Evolutionary conservation across 306 rosid genomes (phyloP), one percentile per base, ranked within the genome.

Genomic region (Bauhinia variegata): DNA sequence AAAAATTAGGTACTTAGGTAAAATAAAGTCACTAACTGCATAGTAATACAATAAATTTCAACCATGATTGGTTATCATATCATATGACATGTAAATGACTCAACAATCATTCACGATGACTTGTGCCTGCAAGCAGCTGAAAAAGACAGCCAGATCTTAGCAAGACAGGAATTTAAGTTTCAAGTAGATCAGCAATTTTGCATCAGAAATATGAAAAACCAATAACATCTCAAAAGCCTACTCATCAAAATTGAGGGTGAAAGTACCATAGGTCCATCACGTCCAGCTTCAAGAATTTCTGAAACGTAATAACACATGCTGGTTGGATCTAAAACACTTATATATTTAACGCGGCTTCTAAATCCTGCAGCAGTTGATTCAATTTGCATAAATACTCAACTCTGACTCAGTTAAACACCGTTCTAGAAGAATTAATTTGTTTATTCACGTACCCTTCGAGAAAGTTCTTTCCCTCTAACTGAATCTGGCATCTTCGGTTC

Each of bases 271-370:
- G 99, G 99, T 71, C 78, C 79, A 13, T 82, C 84, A 19, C 78
- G 85, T 75, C 89, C 93, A 16, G 86, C 90, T 75, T 93, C 95
- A 44, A 95, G 88, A 67, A 95, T 87, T 85, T 95, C 97, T 63
- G 97, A 95, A 67, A 88, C 73, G 52, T 95, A 95, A 77, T 77
- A 80, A 64, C 90, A 86, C 85, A 74, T 86, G 41, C 75, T 80
- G 57, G 89, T 72, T 23, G 99, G 99, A 78, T 95, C 96, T 67
- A 79, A 75, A 68, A 85, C 80, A 77, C 75, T 88, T 65, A 86
- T 85, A 87, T 88, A 91, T 68, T 76, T 85, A 67, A 88, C 99
- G 60, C 92, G 87, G 86, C 96, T 90, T 83, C 80, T 87, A 82
- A 86, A 95, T 66, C 99, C 99, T 95, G 89, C 89, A 86, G 38